phyloP scores from a whole-genome alignment of 805 yeast species.

The Nakazawaea ishiwadae region DNA sequence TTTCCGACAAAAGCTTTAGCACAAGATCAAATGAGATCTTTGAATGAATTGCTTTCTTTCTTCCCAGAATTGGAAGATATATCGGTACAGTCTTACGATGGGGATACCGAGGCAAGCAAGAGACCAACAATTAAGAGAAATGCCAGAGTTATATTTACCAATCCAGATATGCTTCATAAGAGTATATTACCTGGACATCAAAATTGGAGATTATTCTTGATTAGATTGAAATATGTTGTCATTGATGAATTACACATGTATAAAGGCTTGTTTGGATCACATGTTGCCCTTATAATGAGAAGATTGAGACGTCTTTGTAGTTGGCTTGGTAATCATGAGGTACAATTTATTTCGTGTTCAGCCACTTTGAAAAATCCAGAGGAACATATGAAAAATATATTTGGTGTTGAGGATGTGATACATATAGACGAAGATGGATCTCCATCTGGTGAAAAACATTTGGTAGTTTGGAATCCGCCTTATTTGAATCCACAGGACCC shows the following conservation, averaged over 20 bases:
- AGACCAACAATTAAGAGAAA: conserved; percentile 51
- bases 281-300: conserved; percentile 82
- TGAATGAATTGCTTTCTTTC: conserved; percentile 49
- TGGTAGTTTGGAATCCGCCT: conserved; percentile 87
- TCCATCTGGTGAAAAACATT: conserved; percentile 71
- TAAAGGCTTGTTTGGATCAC: conserved; percentile 88
- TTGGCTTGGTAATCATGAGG: conserved; percentile 42
- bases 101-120: conserved; percentile 70
- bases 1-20: conserved; percentile 98
- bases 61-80: conserved; percentile 43
- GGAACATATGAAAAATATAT: conserved; percentile 65
- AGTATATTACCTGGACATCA: conserved; percentile 76
- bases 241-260: conserved; percentile 87
- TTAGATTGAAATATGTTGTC: conserved; percentile 63
- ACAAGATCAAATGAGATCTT: conserved; percentile 89
- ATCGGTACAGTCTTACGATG: conserved; percentile 81
- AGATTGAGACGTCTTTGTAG: conserved; percentile 65
- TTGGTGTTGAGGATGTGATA: conserved; percentile 58
- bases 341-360: conserved; percentile 83
- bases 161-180: conserved; percentile 91
- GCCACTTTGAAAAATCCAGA: conserved; percentile 83
- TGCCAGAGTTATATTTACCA: conserved; percentile 83
- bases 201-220: conserved; percentile 67
- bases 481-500: conserved; percentile 54
- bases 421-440: conserved; percentile 82